A percentile compares a stretch with the other conserved stretches of the same genome.
Evolutionary conservation across 176 grass and related monocot species (phyloP).

Genomic region (Ensete ventricosum): DNA sequence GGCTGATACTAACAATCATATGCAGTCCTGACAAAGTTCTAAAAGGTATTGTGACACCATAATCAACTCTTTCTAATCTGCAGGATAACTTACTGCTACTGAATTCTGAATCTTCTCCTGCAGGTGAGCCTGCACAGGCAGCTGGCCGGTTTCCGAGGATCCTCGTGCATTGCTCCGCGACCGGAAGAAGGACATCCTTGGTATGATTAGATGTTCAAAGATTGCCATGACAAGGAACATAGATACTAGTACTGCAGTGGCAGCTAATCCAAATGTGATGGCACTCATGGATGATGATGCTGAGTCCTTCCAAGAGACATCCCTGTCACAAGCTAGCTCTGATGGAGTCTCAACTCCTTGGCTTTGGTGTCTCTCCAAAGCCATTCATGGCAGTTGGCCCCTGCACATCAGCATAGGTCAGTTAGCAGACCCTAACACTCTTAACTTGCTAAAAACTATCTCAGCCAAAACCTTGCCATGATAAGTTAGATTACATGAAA

Average conservation of each 20-base stretch:
- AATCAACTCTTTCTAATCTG: background rate
- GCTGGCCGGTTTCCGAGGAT: background rate
- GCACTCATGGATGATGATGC: constrained; percentile 6
- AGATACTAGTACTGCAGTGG: constrained; percentile 4
- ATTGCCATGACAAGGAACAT: constrained; percentile 19
- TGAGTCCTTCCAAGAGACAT: background rate
- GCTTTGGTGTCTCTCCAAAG: background rate
- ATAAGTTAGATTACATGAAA: no score
- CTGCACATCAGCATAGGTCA: background rate
- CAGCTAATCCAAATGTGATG: constrained; percentile 1
- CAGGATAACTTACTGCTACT: background rate
- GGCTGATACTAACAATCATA: background rate
- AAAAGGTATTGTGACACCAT: background rate
- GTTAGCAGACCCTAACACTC: no score
- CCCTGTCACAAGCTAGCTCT: background rate
- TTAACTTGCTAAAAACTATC: no score
- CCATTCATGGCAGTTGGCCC: background rate
- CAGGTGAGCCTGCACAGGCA: background rate
- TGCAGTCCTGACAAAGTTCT: no score
- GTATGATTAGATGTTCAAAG: constrained; percentile 7
- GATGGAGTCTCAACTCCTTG: background rate
- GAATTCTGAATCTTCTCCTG: background rate
- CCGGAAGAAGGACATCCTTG: background rate
- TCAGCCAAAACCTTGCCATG: no score
- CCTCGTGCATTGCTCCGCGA: background rate